These are phyloP conservation scores for Ustilago shanxiensis DNA, from an alignment of 1,284 basidiomycete species.

Conservation along the genomic window DNA sequence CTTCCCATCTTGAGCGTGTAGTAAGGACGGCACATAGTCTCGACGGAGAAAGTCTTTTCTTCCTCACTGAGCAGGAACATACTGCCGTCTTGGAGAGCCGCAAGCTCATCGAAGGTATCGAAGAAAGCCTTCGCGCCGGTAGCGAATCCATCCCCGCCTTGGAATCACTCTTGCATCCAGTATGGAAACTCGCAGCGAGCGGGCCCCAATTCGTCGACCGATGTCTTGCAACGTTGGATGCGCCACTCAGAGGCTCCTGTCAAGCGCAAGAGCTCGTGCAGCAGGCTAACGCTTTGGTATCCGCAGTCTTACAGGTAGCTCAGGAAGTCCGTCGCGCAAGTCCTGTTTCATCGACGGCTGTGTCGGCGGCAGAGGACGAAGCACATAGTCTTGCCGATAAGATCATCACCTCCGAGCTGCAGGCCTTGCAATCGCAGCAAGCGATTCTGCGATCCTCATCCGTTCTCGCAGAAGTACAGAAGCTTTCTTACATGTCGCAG, in stretches of 20 bases:
- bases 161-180: conserved; percentile 39
- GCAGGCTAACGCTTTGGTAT: conserved; percentile 48
- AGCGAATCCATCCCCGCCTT: conserved; percentile 21
- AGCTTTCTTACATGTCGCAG: conserved; percentile 27
- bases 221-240: conserved; percentile 24
- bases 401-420: conserved; percentile 36
- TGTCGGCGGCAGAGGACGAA: background rate
- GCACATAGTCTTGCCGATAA: conserved; percentile 45
- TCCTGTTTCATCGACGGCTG: background rate
- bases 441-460: conserved; percentile 40
- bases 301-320: conserved; percentile 63
- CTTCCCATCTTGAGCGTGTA: conserved; percentile 17
- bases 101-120: conserved; percentile 17
- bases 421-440: conserved; percentile 30
- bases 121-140: conserved; percentile 15
- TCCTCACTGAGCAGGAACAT: conserved; percentile 34
- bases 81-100: conserved; percentile 10
- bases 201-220: conserved; percentile 11
- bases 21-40: conserved; percentile 5
- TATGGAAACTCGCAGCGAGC: conserved; percentile 22
- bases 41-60: conserved; percentile 13
- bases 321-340: conserved; percentile 57
- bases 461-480: conserved; percentile 37
- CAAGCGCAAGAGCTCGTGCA: conserved; percentile 27
- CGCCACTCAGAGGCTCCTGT: conserved; percentile 15